phyloP scores from a whole-genome alignment of 106 monocot genomes.

The Ottelia alismoides region DNA sequence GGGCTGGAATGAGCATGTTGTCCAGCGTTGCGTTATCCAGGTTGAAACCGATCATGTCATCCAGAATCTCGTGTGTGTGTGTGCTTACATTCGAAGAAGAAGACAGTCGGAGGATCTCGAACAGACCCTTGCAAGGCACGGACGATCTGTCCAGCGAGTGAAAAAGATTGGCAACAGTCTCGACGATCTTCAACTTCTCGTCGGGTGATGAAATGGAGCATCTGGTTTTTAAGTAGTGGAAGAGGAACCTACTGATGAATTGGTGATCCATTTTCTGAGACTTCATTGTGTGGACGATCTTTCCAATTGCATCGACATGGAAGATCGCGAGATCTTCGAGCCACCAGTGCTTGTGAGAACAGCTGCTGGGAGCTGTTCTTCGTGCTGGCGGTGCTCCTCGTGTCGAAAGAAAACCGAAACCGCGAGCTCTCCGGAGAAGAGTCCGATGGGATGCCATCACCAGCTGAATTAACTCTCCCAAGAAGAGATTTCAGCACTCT shows the following conservation, averaged over 20 bases:
- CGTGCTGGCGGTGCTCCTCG: conserved; percentile 29
- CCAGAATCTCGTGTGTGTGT: conserved; percentile 31
- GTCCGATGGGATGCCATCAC: conserved; percentile 33
- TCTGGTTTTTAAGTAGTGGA: conserved; percentile 54
- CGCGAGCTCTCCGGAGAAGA: conserved; percentile 61
- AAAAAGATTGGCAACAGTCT: conserved; percentile 30
- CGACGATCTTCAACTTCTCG: conserved; percentile 39
- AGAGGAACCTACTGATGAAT: conserved; percentile 47
- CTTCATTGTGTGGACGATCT: conserved; percentile 24
- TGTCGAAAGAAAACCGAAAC: conserved; percentile 63
- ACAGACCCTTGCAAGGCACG: conserved; percentile 59
- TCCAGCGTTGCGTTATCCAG: conserved; percentile 59
- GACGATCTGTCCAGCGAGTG: conserved; percentile 29
- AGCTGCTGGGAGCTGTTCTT: conserved; percentile 9
- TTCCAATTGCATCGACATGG: conserved; percentile 13
- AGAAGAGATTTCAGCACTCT: conserved; percentile 39
- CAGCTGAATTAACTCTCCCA: conserved; percentile 21
- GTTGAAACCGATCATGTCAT: conserved; percentile 51
- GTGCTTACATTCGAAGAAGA: conserved; percentile 20
- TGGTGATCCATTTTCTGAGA: conserved; percentile 37
- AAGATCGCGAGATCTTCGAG: conserved; percentile 47
- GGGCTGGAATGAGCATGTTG: conserved; percentile 50
- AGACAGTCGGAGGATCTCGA: conserved; percentile 46
- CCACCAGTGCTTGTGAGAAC: conserved; percentile 43
- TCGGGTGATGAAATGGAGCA: conserved; percentile 1